phyloP scores from a whole-genome alignment of 2,329 filamentous ascomycete genomes.

The Fusarium brevicatenulatum region DNA sequence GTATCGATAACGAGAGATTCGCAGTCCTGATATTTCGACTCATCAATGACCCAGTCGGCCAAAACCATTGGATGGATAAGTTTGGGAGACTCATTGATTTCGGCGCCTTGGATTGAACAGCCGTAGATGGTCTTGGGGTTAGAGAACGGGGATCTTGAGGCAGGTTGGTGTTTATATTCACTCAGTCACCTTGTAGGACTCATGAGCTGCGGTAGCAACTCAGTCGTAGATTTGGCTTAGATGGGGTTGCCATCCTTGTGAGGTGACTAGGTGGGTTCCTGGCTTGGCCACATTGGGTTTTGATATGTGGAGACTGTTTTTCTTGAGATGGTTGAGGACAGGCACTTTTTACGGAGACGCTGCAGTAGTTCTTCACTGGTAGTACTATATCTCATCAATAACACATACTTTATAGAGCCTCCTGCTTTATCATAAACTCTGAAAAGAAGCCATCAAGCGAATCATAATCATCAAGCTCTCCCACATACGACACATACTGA shows the following conservation, averaged over 20 bases:
- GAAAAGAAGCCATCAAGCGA: not conserved
- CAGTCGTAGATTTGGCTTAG: accelerated
- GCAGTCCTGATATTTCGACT: not conserved
- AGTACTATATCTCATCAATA: not conserved
- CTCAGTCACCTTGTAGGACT: no score
- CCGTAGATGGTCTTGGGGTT: no score
- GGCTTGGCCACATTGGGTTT: not conserved
- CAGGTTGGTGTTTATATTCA: no score
- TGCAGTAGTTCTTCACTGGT: no score
- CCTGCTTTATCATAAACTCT: not conserved
- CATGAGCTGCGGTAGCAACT: accelerated
- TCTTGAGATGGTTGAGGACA: accelerated
- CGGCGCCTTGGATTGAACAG: not conserved
- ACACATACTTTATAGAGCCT: not conserved
- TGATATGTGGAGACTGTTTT: not conserved
- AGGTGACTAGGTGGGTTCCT: not conserved
- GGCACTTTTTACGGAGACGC: no score
- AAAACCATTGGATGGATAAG: not conserved
- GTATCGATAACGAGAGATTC: not conserved
- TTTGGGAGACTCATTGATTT: not conserved
- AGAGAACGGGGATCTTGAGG: no score
- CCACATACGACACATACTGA: conserved; percentile 67
- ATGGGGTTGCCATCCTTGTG: not conserved
- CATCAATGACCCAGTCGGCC: not conserved
- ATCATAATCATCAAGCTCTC: conserved; percentile 49